These are phyloP conservation scores for Radiomyces spectabilis DNA, from an alignment of 192 early-diverging fungal genomes.

Conservation along the genomic window DNA sequence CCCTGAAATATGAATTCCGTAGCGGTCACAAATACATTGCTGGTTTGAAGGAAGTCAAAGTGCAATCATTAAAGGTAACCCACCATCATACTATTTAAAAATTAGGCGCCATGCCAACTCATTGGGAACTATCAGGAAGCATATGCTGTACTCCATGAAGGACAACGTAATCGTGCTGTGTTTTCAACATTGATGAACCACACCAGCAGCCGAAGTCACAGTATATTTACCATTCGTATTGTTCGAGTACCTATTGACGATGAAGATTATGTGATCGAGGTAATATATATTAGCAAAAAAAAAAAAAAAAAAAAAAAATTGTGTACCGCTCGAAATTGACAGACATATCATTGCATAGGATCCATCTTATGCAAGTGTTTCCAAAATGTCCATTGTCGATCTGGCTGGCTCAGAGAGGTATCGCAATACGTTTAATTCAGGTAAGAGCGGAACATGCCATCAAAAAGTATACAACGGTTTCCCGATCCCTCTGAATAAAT, in stretches of 20 bases:
- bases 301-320: not conserved
- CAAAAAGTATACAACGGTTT: not conserved
- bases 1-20: conserved; percentile 30
- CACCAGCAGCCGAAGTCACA: conserved; percentile 53
- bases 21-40: conserved; percentile 51
- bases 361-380: conserved; percentile 32
- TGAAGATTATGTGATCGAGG: conserved; percentile 31
- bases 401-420: conserved; percentile 64
- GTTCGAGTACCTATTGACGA: conserved; percentile 45
- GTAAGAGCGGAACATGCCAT: not conserved
- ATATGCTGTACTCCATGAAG: conserved; percentile 45
- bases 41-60: conserved; percentile 50
- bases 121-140: conserved; percentile 34
- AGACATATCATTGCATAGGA: conserved; percentile 15
- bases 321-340: conserved; percentile 8
- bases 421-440: conserved; percentile 39
- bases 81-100: no score
- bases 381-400: conserved; percentile 56
- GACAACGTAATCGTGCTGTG: conserved; percentile 49
- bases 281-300: conserved; percentile 12
- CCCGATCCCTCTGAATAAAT: not conserved
- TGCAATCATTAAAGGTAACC: conserved; percentile 30
- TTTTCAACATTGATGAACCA: conserved; percentile 50
- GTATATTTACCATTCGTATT: conserved; percentile 60
- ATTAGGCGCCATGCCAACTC: not conserved